Base-by-base conservation (phyloP, 2,329 filamentous ascomycete species). In the Pseudogymnoascus sp. region DNA sequence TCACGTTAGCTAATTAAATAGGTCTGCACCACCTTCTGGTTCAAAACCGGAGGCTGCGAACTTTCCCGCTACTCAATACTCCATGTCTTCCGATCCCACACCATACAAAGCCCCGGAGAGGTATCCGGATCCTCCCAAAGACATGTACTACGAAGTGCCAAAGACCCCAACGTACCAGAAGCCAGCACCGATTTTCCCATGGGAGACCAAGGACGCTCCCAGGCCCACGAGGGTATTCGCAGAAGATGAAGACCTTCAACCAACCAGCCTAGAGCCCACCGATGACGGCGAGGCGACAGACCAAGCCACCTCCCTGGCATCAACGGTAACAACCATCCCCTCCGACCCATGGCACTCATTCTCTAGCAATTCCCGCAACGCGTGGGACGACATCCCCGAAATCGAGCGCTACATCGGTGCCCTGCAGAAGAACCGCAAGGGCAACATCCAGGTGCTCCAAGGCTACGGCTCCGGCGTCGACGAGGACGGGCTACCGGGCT, bases 311-410 rank as follows among this genome's bases (percentile, higher is more conserved):
- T 78, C 82, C 61, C 73, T 74, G 47, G 82, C 80, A 60, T 79
- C 82, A 25, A 79, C 77, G 28, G 76, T 80, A 64, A 75, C 75
- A 50, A 68, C 78, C 63, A 77, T 75, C 21, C 72, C 80, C 38
- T 77, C 82, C 59, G 81, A 87, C 70, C 82, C 86, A 18, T 96
- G 90, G 90, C 82, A 85, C 66, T 81, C 81, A 56, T 96, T 89
- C 44, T 60, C 59, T 38, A 42, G 35, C 33, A 63, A 18, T 73
- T 80, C 84, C n/a, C 83, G 86, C 56, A 99, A 97, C 74, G 92
- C 91, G 14, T 99, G 94, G 94, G 94, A 99, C 70, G 90, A 91
- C 62, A 84, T 95, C 61, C 90, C 90, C 11, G 89, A 91, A 67
- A 99, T 99, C 69, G 87, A 91, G 70, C 84, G 84, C 66, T 99